Conservation (phyloP, 1,284 basidiomycete species). For the Sporisorium exsertum region DNA sequence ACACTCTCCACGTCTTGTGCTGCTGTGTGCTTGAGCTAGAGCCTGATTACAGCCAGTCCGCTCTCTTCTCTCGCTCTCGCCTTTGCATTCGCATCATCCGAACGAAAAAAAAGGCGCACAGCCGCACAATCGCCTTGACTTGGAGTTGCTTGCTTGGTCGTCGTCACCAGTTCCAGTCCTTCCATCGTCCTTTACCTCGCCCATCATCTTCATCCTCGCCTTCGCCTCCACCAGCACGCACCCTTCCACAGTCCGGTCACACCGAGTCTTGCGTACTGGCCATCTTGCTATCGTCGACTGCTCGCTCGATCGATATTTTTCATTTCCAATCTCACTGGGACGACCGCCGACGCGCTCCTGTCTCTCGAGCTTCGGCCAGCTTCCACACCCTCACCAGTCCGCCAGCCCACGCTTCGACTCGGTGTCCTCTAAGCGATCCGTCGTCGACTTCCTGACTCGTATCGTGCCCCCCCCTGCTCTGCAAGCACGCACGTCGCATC, state of each 20-base stretch:
- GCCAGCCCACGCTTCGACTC: background rate
- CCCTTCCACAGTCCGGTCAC: background rate
- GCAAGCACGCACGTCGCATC: background rate
- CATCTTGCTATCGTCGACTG: background rate
- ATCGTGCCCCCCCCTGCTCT: background rate
- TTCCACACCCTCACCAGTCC: background rate
- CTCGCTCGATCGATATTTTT: slow-evolving; percentile 5
- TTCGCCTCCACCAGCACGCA: background rate
- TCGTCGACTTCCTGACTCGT: background rate
- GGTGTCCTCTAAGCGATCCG: background rate
- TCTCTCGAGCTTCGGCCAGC: slow-evolving; percentile 10
- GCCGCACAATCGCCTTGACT: slow-evolving; percentile 12
- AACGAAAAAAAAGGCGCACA: slow-evolving; percentile 13
- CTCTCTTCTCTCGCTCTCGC: background rate
- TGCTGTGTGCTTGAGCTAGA: background rate
- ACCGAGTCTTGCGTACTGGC: background rate
- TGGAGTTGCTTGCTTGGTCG: slow-evolving; percentile 15
- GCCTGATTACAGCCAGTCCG: slow-evolving; percentile 1
- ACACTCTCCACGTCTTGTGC: slow-evolving; percentile 13
- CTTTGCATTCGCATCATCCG: slow-evolving; percentile 4
- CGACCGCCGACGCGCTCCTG: slow-evolving; percentile 14
- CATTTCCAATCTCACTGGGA: slow-evolving; percentile 5
- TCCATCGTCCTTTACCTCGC: slow-evolving; percentile 3
- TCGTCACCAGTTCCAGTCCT: slow-evolving; percentile 10
- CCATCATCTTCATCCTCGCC: background rate